Percentiles rank a stretch among this genome's conserved stretches.
Conservation (phyloP, 1,284 basidiomycete species). For the Apiotrichum sp. region DNA sequence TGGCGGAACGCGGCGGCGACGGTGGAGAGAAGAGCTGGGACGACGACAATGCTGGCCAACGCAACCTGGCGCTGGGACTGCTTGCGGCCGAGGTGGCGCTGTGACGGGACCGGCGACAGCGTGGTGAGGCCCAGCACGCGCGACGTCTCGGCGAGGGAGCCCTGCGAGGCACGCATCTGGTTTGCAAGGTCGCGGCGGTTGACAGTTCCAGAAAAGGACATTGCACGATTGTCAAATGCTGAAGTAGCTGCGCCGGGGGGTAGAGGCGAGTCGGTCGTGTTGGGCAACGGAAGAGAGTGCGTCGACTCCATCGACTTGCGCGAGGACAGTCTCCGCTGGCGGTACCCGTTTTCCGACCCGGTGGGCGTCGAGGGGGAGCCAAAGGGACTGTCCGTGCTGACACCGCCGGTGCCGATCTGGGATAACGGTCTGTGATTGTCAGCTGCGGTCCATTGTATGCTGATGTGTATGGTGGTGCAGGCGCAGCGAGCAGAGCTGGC, state of each 20-base stretch:
- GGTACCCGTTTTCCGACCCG: slow-evolving; percentile 34
- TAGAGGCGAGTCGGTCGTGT: slow-evolving; percentile 19
- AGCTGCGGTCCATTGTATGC: too few relatives aligned
- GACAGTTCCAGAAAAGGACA: slow-evolving; percentile 41
- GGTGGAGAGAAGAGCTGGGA: slow-evolving; percentile 87
- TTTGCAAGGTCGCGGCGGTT: slow-evolving; percentile 31
- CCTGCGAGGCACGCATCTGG: slow-evolving; percentile 30
- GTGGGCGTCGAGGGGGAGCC: slow-evolving; percentile 38
- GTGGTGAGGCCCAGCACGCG: slow-evolving; percentile 4
- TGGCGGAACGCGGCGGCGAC: slow-evolving; percentile 90
- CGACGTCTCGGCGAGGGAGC: slow-evolving; percentile 19
- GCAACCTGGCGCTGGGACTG: slow-evolving; percentile 28
- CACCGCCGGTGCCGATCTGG: slow-evolving; percentile 21
- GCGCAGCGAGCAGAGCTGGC: too few relatives aligned
- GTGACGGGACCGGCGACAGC: slow-evolving; percentile 33
- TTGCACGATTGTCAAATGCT: slow-evolving; percentile 34
- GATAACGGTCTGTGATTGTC: slow-evolving; percentile 29
- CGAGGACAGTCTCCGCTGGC: slow-evolving; percentile 23
- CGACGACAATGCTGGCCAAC: slow-evolving; percentile 58
- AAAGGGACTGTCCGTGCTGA: slow-evolving; percentile 19
- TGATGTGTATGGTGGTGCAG: too few relatives aligned
- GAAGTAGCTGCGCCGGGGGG: slow-evolving; percentile 31
- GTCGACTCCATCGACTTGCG: slow-evolving; percentile 44
- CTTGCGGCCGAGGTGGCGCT: slow-evolving; percentile 31
- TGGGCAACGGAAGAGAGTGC: slow-evolving; percentile 29